These are phyloP conservation scores for Coniochaeta prunicola DNA, from an alignment of 2,329 filamentous ascomycete genomes.

Conservation along the genomic window DNA sequence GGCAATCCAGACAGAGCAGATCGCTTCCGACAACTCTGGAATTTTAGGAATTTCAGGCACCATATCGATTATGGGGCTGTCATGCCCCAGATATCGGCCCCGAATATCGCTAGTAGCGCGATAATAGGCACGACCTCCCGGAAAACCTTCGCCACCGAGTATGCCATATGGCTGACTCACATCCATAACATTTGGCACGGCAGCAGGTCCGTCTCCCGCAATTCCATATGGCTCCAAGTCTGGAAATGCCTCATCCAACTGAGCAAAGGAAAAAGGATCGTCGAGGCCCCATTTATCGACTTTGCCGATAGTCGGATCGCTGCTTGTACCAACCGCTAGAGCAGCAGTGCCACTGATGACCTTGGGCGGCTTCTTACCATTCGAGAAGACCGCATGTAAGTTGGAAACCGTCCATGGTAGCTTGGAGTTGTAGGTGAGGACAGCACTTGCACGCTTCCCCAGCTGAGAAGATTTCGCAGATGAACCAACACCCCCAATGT, in stretches of 20 bases:
- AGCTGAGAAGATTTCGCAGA: slow-evolving; percentile 41
- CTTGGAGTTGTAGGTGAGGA: slow-evolving; percentile 80
- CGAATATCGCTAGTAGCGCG: slow-evolving; percentile 66
- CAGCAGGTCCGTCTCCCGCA: slow-evolving; percentile 69
- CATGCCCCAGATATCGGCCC: slow-evolving; percentile 63
- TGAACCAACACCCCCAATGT: slow-evolving; percentile 41
- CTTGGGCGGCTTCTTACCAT: slow-evolving; percentile 65
- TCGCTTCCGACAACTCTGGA: slow-evolving; percentile 59
- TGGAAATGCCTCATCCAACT: slow-evolving; percentile 71
- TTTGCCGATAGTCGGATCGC: slow-evolving; percentile 70
- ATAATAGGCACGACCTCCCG: slow-evolving; percentile 74
- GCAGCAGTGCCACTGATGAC: slow-evolving; percentile 81
- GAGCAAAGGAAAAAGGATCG: slow-evolving; percentile 66
- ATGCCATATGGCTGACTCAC: slow-evolving; percentile 80
- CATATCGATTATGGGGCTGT: slow-evolving; percentile 52
- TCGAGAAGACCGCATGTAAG: slow-evolving; percentile 68
- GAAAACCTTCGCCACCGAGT: slow-evolving; percentile 78
- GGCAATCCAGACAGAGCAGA: slow-evolving; percentile 82
- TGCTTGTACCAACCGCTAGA: slow-evolving; percentile 68
- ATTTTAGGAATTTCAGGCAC: slow-evolving; percentile 71
- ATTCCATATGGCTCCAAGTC: slow-evolving; percentile 65
- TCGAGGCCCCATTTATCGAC: slow-evolving; percentile 76
- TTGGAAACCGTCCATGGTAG: slow-evolving; percentile 73
- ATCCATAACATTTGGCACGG: slow-evolving; percentile 81
- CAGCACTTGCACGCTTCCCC: slow-evolving; percentile 61